Conservation (phyloP, 768 basidiomycete genomes). For the Amanita fuliginea region DNA sequence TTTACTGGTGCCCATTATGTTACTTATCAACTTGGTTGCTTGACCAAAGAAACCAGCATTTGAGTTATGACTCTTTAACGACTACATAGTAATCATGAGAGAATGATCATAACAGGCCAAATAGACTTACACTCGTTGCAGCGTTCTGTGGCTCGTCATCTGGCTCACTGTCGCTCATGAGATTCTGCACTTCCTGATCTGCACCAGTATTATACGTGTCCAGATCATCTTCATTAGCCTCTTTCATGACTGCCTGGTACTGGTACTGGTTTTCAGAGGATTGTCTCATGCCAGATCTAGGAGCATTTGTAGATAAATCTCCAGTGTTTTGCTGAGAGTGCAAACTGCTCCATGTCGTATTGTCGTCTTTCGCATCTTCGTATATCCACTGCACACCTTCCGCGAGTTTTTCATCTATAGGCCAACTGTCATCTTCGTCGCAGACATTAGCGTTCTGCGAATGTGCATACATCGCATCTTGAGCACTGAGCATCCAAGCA, state of each 20-base stretch:
- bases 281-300: constrained; percentile 11
- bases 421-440: constrained; percentile 70
- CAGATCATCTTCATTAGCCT: constrained; percentile 11
- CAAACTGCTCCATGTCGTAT: constrained; percentile 65
- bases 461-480: constrained; percentile 43
- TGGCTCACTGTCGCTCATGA: constrained; percentile 24
- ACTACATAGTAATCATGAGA: constrained; percentile 12
- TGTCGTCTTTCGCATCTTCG: constrained; percentile 49
- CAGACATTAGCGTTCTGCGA: background rate
- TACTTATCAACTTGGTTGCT: constrained; percentile 59
- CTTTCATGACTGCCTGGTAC: background rate
- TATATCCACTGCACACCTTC: constrained; percentile 53
- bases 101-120: constrained; percentile 22
- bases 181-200: constrained; percentile 23
- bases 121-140: constrained; percentile 23
- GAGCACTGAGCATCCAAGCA: constrained; percentile 48
- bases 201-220: constrained; percentile 26
- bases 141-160: constrained; percentile 31
- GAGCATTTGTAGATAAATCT: constrained; percentile 11
- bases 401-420: constrained; percentile 52
- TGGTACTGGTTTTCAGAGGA: constrained; percentile 4
- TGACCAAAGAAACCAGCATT: constrained; percentile 58
- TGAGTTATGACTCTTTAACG: constrained; percentile 35
- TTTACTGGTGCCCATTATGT: constrained; percentile 56
- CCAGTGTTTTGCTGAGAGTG: constrained; percentile 32